A percentile compares a stretch with the other conserved stretches of the same genome.
Conservation (phyloP, 2,329 filamentous ascomycete species). For the Neoarthrinium moseri region DNA sequence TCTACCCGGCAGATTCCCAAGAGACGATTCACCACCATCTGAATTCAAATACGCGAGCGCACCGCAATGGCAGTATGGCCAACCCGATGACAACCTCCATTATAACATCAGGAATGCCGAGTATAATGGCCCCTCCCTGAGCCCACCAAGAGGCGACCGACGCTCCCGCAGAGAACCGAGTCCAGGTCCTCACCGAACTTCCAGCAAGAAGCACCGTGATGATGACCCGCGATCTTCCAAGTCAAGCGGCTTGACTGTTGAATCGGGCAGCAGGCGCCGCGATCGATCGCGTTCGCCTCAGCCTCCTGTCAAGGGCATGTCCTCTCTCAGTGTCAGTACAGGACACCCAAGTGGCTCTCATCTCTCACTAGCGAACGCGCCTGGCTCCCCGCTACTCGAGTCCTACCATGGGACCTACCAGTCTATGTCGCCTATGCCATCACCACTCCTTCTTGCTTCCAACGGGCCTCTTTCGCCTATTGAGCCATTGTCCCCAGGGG, state of each 20-base stretch:
- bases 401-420: slow-evolving; percentile 94
- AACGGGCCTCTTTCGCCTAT: slow-evolving; percentile 46
- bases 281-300: slow-evolving; percentile 46
- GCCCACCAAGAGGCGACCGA: slow-evolving; percentile 10
- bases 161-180: slow-evolving; percentile 20
- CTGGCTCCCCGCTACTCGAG: slow-evolving; percentile 83
- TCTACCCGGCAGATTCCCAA: slow-evolving; percentile 14
- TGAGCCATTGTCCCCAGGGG: slow-evolving; percentile 51
- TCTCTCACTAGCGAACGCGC: slow-evolving; percentile 55
- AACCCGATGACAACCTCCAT: slow-evolving; percentile 29
- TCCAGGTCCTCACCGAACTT: slow-evolving; percentile 19
- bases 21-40: slow-evolving; percentile 23
- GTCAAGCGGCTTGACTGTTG: slow-evolving; percentile 41
- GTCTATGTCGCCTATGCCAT: slow-evolving; percentile 91
- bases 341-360: slow-evolving; percentile 36
- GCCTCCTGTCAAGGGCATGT: slow-evolving; percentile 50
- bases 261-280: slow-evolving; percentile 33
- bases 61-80: slow-evolving; percentile 37
- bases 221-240: slow-evolving; percentile 37
- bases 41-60: slow-evolving; percentile 29
- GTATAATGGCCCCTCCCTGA: slow-evolving; percentile 15
- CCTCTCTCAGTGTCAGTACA: slow-evolving; percentile 49
- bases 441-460: slow-evolving; percentile 63
- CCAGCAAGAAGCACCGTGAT: slow-evolving; percentile 26
- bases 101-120: slow-evolving; percentile 28